Base-by-base conservation (phyloP, 2,329 filamentous ascomycete species). In the Fusarium sp. region DNA sequence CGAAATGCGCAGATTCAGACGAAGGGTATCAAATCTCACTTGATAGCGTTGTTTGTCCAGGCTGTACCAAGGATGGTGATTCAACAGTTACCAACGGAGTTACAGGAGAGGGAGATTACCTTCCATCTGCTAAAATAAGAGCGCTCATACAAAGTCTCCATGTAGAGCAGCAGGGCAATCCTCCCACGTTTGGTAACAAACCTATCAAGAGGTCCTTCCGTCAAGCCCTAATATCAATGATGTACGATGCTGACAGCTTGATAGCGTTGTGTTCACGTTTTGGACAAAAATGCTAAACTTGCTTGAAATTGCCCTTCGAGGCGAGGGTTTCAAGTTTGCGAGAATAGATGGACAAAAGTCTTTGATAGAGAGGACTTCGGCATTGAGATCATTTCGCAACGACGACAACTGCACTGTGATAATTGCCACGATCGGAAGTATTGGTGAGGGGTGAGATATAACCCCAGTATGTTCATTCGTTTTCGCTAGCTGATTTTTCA, bases 21-120 rank as follows among this genome's bases (percentile, higher is more conserved):
- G 53, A 45, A 45, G 1, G 1, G 0, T 15, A 45, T 6, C 27
- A 42, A 4, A 0, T 10, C 0, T 55, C 38, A 15, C n/a, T 55
- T 14, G 52, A 42, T 25, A 56, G 15, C 22, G 5, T 35, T 27
- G 5, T 44, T 3, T 56, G 39, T 4, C 39, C n/a, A 27, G 4
- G 2, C 1, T 56, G 53, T 36, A 31, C 12, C n/a, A 27, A 2
- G 6, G 9, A 35, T 10, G 12, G 8, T 2, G n/a, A 18, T 7
- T 25, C 1, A 0, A 0, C 2, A 12, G 22, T 0, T 0, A 35
- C 9, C 12, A 1, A 11, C 17, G 15, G 0, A 25, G 5, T 5
- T 15, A 17, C 15, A 11, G 9, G 3, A 6, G 5, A 55, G n/a
- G 15, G 2, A 20, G 0, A 9, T n/a, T 45, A 27, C 29, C 29